Conservation (phyloP, 106 monocot species). For the Triglochin maritima region DNA sequence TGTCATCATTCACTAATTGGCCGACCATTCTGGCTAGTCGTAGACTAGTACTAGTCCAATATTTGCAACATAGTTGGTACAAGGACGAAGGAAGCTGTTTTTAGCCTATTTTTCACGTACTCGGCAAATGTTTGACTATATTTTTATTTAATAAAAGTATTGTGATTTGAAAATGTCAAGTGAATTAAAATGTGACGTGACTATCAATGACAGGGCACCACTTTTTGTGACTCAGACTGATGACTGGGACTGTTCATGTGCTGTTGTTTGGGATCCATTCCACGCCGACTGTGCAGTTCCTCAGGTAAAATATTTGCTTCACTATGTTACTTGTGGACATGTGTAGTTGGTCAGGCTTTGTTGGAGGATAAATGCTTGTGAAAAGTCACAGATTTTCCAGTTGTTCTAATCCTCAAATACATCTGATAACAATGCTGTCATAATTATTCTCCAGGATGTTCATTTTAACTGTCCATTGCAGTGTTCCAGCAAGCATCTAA, state of each 20-base stretch:
- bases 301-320: slow-evolving; percentile 39
- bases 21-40: too few species aligned
- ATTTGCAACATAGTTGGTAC: not conserved
- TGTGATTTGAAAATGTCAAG: too few species aligned
- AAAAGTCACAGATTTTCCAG: not conserved
- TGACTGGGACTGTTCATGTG: slow-evolving; percentile 94
- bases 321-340: not conserved
- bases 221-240: slow-evolving; percentile 64
- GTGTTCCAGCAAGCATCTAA: not conserved
- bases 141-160: not conserved
- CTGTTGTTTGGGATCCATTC: slow-evolving; percentile 73
- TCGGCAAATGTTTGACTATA: not conserved
- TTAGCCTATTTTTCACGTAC: not conserved
- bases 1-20: too few species aligned
- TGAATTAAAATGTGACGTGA: not conserved
- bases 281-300: slow-evolving; percentile 96
- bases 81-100: too few species aligned
- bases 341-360: not conserved
- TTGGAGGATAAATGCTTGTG: not conserved
- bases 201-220: slow-evolving; percentile 43
- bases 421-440: not conserved
- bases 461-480: not conserved
- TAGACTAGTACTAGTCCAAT: not conserved
- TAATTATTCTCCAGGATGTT: not conserved
- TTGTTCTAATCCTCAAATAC: not conserved